A percentile compares a stretch with the other conserved stretches of the same genome.
phyloP scores from a whole-genome alignment of 768 basidiomycete genomes.

The Calocera viscosa region DNA sequence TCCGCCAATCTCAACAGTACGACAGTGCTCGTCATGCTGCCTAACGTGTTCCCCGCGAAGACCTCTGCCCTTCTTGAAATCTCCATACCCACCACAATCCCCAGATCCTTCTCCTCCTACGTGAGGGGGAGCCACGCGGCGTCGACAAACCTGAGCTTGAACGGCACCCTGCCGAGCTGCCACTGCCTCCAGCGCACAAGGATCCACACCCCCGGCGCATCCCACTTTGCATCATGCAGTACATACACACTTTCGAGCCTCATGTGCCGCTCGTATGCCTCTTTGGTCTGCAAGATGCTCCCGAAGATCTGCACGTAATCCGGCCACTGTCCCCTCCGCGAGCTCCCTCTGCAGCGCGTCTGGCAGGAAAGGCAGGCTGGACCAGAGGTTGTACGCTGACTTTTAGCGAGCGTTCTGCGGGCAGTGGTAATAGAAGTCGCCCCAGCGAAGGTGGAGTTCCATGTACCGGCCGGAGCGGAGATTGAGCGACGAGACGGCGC shows the following conservation, averaged over 20 bases:
- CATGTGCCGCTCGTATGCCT: neutral
- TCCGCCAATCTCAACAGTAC: constrained; percentile 13
- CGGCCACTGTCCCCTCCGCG: constrained; percentile 36
- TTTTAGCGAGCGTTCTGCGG: constrained; percentile 34
- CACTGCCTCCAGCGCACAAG: neutral
- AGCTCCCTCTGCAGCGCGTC: constrained; percentile 31
- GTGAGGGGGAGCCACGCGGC: constrained; percentile 31
- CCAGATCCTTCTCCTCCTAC: constrained; percentile 40
- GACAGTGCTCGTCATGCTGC: constrained; percentile 20
- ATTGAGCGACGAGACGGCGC: too few relatives aligned
- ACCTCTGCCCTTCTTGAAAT: constrained; percentile 50
- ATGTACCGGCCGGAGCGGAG: too few relatives aligned
- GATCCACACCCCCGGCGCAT: constrained; percentile 8
- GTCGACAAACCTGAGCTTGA: neutral
- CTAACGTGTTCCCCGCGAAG: constrained; percentile 57
- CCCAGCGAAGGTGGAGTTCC: constrained; percentile 45
- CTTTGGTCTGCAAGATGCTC: constrained; percentile 28
- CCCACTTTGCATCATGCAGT: constrained; percentile 41
- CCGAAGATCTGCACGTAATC: constrained; percentile 37
- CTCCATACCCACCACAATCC: constrained; percentile 56
- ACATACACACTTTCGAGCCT: constrained; percentile 38
- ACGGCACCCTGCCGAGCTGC: neutral
- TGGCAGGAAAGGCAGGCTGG: constrained; percentile 35
- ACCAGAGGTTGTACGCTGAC: constrained; percentile 45
- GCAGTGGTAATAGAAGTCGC: constrained; percentile 47